phyloP scores from a whole-genome alignment of 441 rosid genomes.

The Sinapis alba region DNA sequence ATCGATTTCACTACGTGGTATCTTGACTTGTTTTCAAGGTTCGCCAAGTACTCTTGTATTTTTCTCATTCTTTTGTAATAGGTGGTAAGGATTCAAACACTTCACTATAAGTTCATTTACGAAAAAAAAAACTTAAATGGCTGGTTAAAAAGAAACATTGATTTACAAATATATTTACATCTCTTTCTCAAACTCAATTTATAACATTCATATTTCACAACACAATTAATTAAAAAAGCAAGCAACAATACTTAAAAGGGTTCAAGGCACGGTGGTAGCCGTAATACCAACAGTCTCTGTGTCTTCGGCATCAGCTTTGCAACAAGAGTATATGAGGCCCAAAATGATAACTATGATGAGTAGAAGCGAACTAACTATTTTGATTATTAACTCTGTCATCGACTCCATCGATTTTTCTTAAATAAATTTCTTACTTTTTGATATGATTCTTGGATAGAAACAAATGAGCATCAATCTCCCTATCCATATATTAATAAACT shows the following conservation, averaged over 20 bases:
- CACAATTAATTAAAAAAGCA: background rate
- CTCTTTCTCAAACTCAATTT: background rate
- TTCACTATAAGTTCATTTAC: background rate
- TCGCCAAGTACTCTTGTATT: background rate
- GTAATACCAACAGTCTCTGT: background rate
- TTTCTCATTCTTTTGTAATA: background rate
- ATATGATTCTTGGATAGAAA: background rate
- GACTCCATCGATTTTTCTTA: background rate
- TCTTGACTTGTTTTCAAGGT: background rate
- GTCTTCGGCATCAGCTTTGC: background rate
- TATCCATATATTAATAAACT: no score
- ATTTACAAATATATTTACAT: background rate
- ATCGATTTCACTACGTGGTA: background rate
- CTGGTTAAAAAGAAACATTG: background rate
- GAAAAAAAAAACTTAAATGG: no score
- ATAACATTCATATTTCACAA: background rate
- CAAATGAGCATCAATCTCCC: background rate
- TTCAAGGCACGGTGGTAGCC: background rate
- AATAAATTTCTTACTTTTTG: background rate
- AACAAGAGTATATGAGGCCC: background rate
- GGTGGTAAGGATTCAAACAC: background rate
- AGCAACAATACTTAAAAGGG: background rate
- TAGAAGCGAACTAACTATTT: background rate
- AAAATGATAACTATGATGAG: background rate
- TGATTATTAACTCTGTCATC: background rate